A percentile compares a stretch with the other conserved stretches of the same genome.
These are phyloP conservation scores for Hyphopichia fennica DNA, from an alignment of 1,139 yeast species.

Conservation along the genomic window DNA sequence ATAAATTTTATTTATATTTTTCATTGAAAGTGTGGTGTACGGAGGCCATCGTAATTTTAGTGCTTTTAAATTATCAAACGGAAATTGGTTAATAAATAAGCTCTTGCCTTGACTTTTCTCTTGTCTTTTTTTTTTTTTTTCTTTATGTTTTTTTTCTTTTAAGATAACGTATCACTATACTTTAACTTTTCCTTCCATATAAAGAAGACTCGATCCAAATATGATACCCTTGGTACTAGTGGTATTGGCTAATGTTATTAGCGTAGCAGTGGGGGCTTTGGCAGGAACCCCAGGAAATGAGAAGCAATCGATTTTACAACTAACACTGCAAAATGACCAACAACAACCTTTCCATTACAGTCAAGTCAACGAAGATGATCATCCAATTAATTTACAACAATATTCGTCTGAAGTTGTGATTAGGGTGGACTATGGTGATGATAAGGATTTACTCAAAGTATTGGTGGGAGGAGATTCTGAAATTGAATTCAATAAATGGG, in stretches of 20 bases:
- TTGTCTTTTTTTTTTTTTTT: too few relatives aligned
- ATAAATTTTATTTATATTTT: too few relatives aligned
- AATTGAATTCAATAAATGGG: conserved; percentile 31
- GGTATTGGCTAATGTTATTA: not conserved
- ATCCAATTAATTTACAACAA: conserved; percentile 49
- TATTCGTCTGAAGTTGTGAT: conserved; percentile 55
- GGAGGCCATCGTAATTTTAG: too few relatives aligned
- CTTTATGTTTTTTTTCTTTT: too few relatives aligned
- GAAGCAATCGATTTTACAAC: not conserved
- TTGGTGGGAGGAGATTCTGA: conserved; percentile 12
- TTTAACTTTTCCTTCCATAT: too few relatives aligned
- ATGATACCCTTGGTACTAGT: not conserved
- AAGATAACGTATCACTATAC: too few relatives aligned
- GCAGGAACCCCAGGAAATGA: not conserved
- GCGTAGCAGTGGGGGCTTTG: not conserved
- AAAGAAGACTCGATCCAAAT: not conserved
- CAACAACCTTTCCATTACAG: conserved; percentile 30
- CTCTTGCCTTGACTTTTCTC: too few relatives aligned
- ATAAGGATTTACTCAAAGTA: conserved; percentile 18
- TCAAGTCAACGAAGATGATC: conserved; percentile 18
- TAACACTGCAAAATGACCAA: not conserved
- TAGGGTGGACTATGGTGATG: conserved; percentile 31
- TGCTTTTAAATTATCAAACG: too few relatives aligned
- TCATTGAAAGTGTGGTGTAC: too few relatives aligned
- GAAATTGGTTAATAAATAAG: too few relatives aligned